A percentile compares a stretch with the other conserved stretches of the same genome.
Conservation (phyloP, 2,329 filamentous ascomycete genomes). For the Trichoderma sp. region DNA sequence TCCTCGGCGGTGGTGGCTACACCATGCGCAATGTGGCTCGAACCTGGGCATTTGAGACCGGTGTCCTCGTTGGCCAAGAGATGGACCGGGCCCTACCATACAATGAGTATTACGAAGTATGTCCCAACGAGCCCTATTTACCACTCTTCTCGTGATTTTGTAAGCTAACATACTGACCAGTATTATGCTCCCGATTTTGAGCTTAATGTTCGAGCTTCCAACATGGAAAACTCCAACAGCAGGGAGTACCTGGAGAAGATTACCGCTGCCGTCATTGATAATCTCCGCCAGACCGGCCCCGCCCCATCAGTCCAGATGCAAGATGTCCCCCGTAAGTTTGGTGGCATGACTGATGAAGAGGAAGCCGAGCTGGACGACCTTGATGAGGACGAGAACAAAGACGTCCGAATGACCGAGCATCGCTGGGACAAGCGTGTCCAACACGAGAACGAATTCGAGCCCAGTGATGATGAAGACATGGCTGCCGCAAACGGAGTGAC, state of each 20-base stretch:
- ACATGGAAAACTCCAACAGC: slow-evolving; percentile 89
- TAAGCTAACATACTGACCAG: slow-evolving; percentile 41
- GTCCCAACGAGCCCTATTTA: slow-evolving; percentile 20
- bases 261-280: slow-evolving; percentile 77
- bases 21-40: slow-evolving; percentile 96
- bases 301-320: slow-evolving; percentile 91
- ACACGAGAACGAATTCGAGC: slow-evolving; percentile 77
- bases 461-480: slow-evolving; percentile 87
- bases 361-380: slow-evolving; percentile 64
- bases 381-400: slow-evolving; percentile 84
- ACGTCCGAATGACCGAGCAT: slow-evolving; percentile 76
- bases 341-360: slow-evolving; percentile 63
- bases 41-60: slow-evolving; percentile 96
- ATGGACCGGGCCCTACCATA: slow-evolving; percentile 84
- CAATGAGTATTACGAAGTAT: slow-evolving; percentile 88
- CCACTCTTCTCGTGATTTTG: not conserved
- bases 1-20: slow-evolving; percentile 93
- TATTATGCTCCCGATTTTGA: slow-evolving; percentile 92
- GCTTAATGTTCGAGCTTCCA: slow-evolving; percentile 82
- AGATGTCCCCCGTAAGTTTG: slow-evolving; percentile 63
- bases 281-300: slow-evolving; percentile 79
- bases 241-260: slow-evolving; percentile 78
- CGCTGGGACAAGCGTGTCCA: slow-evolving; percentile 76
- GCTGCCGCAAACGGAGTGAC: slow-evolving; percentile 69
- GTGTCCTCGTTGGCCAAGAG: slow-evolving; percentile 77